Evolutionary conservation across 129 eudicot genomes (phyloP).

Genomic region (Chrysanthemum makinoi): DNA sequence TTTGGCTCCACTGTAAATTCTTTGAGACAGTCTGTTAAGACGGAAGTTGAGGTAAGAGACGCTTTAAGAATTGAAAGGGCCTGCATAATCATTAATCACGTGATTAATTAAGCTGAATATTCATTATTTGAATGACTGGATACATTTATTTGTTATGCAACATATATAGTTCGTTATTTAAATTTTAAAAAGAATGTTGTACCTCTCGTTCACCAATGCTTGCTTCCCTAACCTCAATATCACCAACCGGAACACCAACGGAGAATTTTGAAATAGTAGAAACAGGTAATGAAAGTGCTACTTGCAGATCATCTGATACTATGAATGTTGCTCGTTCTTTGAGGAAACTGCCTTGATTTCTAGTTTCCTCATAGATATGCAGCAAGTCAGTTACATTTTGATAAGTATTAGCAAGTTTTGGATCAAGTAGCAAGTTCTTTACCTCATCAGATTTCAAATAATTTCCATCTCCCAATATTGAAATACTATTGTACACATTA

Average conservation of each 20-base stretch:
- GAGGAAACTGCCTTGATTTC: conserved; percentile 4
- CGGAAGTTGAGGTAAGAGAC: conserved; percentile 14
- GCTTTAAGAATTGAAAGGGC: conserved; percentile 23
- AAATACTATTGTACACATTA: conserved; percentile 19
- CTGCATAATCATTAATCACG: conserved; percentile 14
- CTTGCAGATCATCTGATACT: conserved; percentile 34
- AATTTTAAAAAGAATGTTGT: not conserved
- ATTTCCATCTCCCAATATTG: conserved; percentile 16
- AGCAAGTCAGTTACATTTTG: no score
- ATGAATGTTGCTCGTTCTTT: conserved; percentile 23
- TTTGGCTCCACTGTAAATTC: not conserved
- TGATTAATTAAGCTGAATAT: no score
- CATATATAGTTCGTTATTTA: no score
- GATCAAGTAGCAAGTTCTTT: no score
- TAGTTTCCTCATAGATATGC: no score
- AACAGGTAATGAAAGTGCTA: conserved; percentile 16
- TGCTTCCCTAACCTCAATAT: conserved; percentile 37
- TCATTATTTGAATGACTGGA: no score
- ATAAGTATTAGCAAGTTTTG: no score
- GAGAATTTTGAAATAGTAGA: conserved; percentile 29
- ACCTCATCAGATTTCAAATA: conserved; percentile 28
- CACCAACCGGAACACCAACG: conserved; percentile 25
- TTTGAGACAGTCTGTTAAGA: not conserved
- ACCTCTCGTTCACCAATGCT: conserved; percentile 40
- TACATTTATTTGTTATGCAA: no score